These are phyloP conservation scores for Metschnikowia koreensis DNA, from an alignment of 805 yeast genomes.

Conservation along the genomic window DNA sequence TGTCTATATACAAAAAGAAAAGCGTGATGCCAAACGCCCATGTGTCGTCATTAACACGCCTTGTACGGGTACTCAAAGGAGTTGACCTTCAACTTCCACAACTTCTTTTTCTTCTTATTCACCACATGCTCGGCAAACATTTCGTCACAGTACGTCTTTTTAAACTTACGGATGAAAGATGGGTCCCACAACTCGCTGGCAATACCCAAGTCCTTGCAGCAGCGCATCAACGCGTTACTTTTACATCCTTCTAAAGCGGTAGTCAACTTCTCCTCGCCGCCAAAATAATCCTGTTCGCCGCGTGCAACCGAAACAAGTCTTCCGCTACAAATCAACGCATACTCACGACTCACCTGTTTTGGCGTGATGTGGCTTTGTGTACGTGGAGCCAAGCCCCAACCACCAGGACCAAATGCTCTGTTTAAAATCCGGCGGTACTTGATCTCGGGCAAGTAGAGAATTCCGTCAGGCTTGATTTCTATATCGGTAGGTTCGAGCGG, in stretches of 20 bases:
- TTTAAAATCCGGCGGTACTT: slow-evolving; percentile 88
- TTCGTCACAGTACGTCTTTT: slow-evolving; percentile 61
- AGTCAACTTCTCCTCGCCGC: slow-evolving; percentile 76
- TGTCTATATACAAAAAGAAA: too few relatives aligned
- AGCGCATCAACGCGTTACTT: slow-evolving; percentile 94
- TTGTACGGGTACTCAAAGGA: slow-evolving; percentile 85
- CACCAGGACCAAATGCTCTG: slow-evolving; percentile 96
- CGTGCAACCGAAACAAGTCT: slow-evolving; percentile 87
- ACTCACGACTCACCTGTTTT: slow-evolving; percentile 80
- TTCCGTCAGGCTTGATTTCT: slow-evolving; percentile 94
- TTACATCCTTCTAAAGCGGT: slow-evolving; percentile 98
- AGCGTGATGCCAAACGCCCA: too few relatives aligned
- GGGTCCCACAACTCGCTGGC: slow-evolving; percentile 99
- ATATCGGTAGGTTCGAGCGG: slow-evolving; percentile 70
- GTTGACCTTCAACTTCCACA: slow-evolving; percentile 82
- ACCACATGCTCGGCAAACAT: slow-evolving; percentile 81
- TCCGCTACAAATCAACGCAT: slow-evolving; percentile 83
- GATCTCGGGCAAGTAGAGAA: slow-evolving; percentile 89
- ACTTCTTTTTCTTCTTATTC: slow-evolving; percentile 81
- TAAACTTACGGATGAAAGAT: slow-evolving; percentile 58
- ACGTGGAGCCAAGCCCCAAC: slow-evolving; percentile 97
- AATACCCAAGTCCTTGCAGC: slow-evolving; percentile 95
- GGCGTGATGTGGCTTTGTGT: slow-evolving; percentile 78
- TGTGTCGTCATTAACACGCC: slow-evolving; percentile 17
- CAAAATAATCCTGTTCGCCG: slow-evolving; percentile 92